Evolutionary conservation across 1,139 yeast genomes (phyloP), one percentile per base, ranked within the genome.

Genomic region (Blastobotrys illinoisensis): DNA sequence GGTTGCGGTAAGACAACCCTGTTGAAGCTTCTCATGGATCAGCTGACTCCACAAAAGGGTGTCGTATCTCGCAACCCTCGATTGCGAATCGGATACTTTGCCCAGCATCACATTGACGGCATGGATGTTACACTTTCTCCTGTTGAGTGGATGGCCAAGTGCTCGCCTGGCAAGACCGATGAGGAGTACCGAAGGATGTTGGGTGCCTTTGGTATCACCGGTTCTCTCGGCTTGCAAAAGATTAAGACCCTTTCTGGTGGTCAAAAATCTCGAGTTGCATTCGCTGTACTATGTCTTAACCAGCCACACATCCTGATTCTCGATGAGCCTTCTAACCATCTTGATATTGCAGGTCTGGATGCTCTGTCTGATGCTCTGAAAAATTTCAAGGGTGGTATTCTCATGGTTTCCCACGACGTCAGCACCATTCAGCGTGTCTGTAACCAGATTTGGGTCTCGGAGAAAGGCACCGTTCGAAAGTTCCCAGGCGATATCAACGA

Each of bases 31-130:
- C 76, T 93, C 63, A 85, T 91, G 81, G 97, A 88, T 59, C 81
- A 79, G 62, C 74, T 87, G 54, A 73, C 76, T 20, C 98, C 99
- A 2, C 65, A 82, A 47, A 75, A 74, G 9, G 99, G 99, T 56
- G 77, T 79, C 56, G 86, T 91, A 16, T 79, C 88, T 28, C 81
- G 83, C 61, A 91, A 93, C 67, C 87, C 95, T 46, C 80, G 98
- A 64, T 76, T 93, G 62, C 81, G 99, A 73, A 86, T 93, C 52
- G 99, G 97, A 18, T 95, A 95, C 72, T 93, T 93, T 75, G 98
- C 99, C n/a, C 99, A 93, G 75, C 99, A 93, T 70, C 99, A 93
- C 67, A 96, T 93, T 61, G 99, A 93, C 67, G 86, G 93, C n/a
- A 88, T 93, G 97, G 99, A 93, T 67, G 75, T 91, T 63, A 77